Percentiles rank a stretch among this genome's conserved stretches.
Evolutionary conservation across 331 rosid species (phyloP).

Genomic region (Malus hybrid): DNA sequence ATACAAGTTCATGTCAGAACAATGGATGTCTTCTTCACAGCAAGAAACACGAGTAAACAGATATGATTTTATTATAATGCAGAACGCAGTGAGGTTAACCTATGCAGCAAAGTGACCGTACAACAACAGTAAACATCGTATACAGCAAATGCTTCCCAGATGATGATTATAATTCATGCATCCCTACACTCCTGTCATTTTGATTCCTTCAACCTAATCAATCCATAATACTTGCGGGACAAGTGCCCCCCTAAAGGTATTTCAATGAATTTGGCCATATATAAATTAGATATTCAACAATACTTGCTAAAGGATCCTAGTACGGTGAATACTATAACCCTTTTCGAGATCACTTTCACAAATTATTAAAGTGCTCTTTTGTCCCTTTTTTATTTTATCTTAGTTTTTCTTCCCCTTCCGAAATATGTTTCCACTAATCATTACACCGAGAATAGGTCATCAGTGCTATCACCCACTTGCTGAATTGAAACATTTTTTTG

Average conservation of each 20-base stretch:
- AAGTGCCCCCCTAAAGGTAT: background rate
- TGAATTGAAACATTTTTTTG: background rate
- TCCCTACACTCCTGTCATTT: background rate
- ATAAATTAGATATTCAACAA: background rate
- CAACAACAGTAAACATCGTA: background rate
- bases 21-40: background rate
- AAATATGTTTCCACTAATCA: background rate
- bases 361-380: background rate
- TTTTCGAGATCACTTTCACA: background rate
- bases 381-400: background rate
- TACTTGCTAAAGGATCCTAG: background rate
- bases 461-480: background rate
- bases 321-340: background rate
- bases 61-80: no score
- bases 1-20: constrained; percentile 6
- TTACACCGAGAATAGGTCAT: background rate
- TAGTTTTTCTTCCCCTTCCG: background rate
- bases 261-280: background rate
- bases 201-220: background rate
- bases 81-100: background rate
- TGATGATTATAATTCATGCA: background rate
- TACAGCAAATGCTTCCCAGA: background rate
- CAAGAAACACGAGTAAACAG: background rate
- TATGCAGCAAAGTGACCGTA: background rate
- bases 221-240: background rate